phyloP scores from a whole-genome alignment of 2,329 filamentous ascomycete genomes.

The Epichloe brachyelytri region DNA sequence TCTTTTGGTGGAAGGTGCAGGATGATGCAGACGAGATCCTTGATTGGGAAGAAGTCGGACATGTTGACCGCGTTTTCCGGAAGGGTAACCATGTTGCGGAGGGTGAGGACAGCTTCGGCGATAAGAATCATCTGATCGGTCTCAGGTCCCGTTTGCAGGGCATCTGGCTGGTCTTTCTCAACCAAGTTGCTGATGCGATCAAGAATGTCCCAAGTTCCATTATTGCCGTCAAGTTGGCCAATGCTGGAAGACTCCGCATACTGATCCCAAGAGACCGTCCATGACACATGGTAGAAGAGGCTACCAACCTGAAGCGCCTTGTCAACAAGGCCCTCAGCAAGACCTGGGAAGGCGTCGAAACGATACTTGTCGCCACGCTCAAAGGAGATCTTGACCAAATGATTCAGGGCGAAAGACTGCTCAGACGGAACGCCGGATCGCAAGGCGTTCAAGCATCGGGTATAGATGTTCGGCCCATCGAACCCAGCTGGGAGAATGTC shows the following conservation, averaged over 20 bases:
- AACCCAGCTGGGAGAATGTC: conserved; percentile 34
- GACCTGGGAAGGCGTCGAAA: conserved; percentile 79
- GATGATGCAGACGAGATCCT: conserved; percentile 72
- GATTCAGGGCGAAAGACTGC: conserved; percentile 84
- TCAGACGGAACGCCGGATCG: conserved; percentile 69
- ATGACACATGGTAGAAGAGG: conserved; percentile 71
- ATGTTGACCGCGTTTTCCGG: conserved; percentile 78
- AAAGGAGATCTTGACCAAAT: conserved; percentile 88
- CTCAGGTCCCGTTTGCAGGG: conserved; percentile 60
- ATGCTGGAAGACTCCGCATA: conserved; percentile 40
- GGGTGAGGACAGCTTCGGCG: conserved; percentile 74
- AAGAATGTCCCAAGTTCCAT: conserved; percentile 42
- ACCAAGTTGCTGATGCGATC: conserved; percentile 55
- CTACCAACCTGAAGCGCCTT: conserved; percentile 68
- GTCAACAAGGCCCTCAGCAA: conserved; percentile 78
- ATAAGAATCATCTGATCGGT: conserved; percentile 60
- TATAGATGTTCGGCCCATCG: conserved; percentile 80
- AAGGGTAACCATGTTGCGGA: conserved; percentile 93
- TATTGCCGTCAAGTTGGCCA: conserved; percentile 29
- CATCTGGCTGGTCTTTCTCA: conserved; percentile 47
- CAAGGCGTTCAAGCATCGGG: conserved; percentile 71
- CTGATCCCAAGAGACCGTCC: conserved; percentile 58
- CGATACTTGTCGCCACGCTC: conserved; percentile 92
- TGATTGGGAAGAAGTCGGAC: conserved; percentile 59
- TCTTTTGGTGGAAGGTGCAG: conserved; percentile 64